phyloP scores from a whole-genome alignment of 345 rosid species.

The Schrenkiella parvula region DNA sequence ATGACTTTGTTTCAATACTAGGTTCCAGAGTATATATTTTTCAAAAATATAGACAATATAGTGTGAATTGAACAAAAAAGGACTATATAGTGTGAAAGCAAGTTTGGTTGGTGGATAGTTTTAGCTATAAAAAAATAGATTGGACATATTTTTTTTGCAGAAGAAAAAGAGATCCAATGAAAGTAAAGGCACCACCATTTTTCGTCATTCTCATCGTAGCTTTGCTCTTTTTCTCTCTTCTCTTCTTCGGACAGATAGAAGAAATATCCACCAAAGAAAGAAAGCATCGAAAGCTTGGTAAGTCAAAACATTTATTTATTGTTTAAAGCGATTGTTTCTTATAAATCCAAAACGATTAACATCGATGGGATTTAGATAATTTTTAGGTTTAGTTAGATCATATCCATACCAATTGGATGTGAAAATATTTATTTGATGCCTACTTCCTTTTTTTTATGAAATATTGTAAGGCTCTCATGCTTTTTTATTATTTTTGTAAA shows the following conservation, averaged over 20 bases:
- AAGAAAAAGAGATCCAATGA: background rate
- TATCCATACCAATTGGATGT: background rate
- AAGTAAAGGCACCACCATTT: background rate
- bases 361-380: background rate
- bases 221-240: background rate
- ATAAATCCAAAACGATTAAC: background rate
- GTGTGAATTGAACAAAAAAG: too few relatives aligned
- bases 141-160: background rate
- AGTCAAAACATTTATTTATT: background rate
- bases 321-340: background rate
- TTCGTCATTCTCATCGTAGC: background rate
- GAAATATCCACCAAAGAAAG: background rate
- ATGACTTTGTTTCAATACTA: too few relatives aligned
- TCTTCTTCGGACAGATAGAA: constrained; percentile 4
- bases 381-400: background rate
- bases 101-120: background rate
- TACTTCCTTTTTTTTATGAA: background rate
- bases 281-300: background rate
- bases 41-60: too few relatives aligned
- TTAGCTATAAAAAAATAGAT: background rate
- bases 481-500: background rate
- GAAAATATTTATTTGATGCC: background rate
- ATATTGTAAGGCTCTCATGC: background rate
- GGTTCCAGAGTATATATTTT: too few relatives aligned
- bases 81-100: constrained; percentile 1